Base-by-base conservation (phyloP, 345 rosid species). In the Arabidopsis arenosa region DNA sequence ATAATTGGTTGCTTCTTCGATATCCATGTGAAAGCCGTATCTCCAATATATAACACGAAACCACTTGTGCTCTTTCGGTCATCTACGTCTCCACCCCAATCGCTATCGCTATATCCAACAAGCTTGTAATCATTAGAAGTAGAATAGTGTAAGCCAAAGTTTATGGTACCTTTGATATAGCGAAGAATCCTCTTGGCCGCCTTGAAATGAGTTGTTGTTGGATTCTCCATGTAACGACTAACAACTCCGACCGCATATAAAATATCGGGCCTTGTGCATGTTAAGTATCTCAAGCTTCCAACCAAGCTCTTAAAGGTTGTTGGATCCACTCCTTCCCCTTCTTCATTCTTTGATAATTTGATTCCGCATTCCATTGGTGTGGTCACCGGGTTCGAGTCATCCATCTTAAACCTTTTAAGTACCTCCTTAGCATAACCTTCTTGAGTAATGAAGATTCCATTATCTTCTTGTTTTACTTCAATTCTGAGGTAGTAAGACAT, bases 401-500 rank as follows among this genome's bases (percentile, higher is more conserved):
- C 65, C 48, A 60, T 60, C 65, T 39, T 36, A 2, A 10, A 60
- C 48, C 11, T 39, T 15, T 11, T 60, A 10, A 60, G 14, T 1
- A 39, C 32, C 28, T 36, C 26, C n/a, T 36, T 58, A 36, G 12
- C 23, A 33, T 32, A 57, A 0, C 12, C 7, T 39, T 60, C 30
- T 60, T 17, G 45, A 37, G 45, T 37, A 18, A 60, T 60, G 32
- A 43, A 44, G 14, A 63, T 63, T 44, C 39, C 14, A 26, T 43
- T 28, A 0, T 28, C 37, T 63, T 63, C 37, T 63, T 28, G 54
- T 11, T n/a, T 44, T 1, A 63, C 68, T 63, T 63, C 39, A 28
- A 63, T 63, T 11, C 66, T 51, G 1, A 62, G 49, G 26, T 62
- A 62, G 51, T 41, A 62, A 23, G 51, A 41, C 49, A 41, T 62